Evolutionary conservation across 2,329 filamentous ascomycete genomes (phyloP), one percentile per base, ranked within the genome.

Genomic region (Raffaelea albimanens): DNA sequence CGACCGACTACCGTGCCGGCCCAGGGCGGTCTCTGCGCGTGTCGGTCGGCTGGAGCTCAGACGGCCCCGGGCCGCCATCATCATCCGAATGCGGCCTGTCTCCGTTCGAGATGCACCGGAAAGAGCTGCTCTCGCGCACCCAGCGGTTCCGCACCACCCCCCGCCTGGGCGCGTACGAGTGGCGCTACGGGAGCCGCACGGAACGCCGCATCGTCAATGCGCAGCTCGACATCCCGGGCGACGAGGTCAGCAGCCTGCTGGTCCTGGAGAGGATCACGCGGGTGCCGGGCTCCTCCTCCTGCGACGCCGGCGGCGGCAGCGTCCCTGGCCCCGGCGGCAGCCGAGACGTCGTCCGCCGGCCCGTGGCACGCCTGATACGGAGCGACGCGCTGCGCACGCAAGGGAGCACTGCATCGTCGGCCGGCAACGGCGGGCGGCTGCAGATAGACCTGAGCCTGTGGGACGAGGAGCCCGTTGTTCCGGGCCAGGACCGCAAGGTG

Each of bases 1-100:
- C 59, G 1, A 82, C 78, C 0, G 70, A 67, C 3, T 82, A 82
- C 60, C 72, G 70, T 52, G 80, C 73, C 55, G 78, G 78, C 0
- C 76, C 76, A 2, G 67, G 67, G 38, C 67, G 68, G 2, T 67
- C 73, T 7, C 78, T 78, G 3, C 59, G 67, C 40, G 61, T 83
- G 21, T 25, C 21, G 43, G 54, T 61, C 9, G 56, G 58, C 36
- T 55, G 59, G 25, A 13, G n/a, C n/a, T n/a, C n/a, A n/a, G n/a
- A n/a, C n/a, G n/a, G n/a, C n/a, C 18, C 58, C 53, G 47, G 57
- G 60, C 46, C 33, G 7, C 25, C 25, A 13, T 29, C 25, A 29
- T 29, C 25, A 7, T 13, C 7, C 7, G 7, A 7, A 13, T 13
- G 7, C 25, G 25, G 7, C 25, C 7, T 13, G 25, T 29, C 25